Evolutionary conservation across 345 rosid species (phyloP).

Genomic region (Trapa incisa): DNA sequence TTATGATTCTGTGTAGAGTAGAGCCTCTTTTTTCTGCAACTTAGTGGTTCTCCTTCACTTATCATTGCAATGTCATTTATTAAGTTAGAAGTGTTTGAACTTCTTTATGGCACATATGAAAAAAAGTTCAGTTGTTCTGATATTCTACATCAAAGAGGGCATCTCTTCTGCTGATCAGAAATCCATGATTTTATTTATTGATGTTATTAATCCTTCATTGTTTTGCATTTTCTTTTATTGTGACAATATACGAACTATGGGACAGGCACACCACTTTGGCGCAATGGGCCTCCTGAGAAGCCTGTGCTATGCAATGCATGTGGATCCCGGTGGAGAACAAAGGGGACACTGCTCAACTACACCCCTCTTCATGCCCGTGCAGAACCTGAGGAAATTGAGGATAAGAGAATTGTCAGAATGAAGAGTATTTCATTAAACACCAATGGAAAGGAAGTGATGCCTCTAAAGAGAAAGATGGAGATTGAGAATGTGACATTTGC

Average conservation of each 20-base stretch:
- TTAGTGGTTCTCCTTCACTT: background rate
- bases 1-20: background rate
- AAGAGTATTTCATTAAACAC: slow-evolving; percentile 41
- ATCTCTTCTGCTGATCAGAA: background rate
- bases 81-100: no score
- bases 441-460: slow-evolving; percentile 46
- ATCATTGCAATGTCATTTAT: no score
- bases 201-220: background rate
- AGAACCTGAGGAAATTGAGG: slow-evolving; percentile 50
- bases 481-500: slow-evolving; percentile 30
- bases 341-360: slow-evolving; percentile 76
- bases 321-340: slow-evolving; percentile 92
- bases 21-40: background rate
- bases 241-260: background rate
- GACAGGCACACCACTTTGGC: slow-evolving; percentile 91
- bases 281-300: slow-evolving; percentile 98
- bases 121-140: no score
- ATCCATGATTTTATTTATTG: background rate
- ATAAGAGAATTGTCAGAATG: slow-evolving; percentile 43
- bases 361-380: slow-evolving; percentile 69
- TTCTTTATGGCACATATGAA: no score
- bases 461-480: slow-evolving; percentile 63
- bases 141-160: background rate
- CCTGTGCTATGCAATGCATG: slow-evolving; percentile 98
- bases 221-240: background rate